Percentiles rank a stretch among this genome's conserved stretches.
phyloP scores from a whole-genome alignment of 1,139 yeast genomes.

The Martiniozyma asiatica region DNA sequence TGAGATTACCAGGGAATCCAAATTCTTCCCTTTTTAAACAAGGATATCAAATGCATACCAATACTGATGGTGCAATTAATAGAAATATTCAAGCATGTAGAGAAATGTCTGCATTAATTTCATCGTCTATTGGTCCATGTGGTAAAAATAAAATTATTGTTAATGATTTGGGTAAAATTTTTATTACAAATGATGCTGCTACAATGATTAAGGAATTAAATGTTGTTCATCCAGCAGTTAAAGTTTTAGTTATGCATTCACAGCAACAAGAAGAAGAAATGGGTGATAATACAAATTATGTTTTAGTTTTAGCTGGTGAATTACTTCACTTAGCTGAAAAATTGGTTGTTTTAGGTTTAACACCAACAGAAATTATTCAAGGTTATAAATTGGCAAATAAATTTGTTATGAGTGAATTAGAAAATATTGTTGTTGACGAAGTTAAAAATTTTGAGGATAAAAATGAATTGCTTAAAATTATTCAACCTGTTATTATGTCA shows the following conservation, averaged over 20 bases:
- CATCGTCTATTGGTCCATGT: slow-evolving; percentile 95
- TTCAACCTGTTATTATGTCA: slow-evolving; percentile 81
- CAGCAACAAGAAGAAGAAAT: slow-evolving; percentile 91
- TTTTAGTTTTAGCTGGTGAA: slow-evolving; percentile 81
- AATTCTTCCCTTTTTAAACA: slow-evolving; percentile 89
- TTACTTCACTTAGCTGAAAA: slow-evolving; percentile 74
- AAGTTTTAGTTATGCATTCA: slow-evolving; percentile 89
- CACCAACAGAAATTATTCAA: slow-evolving; percentile 80
- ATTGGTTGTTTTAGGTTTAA: slow-evolving; percentile 71
- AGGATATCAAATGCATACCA: slow-evolving; percentile 83
- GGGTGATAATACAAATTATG: slow-evolving; percentile 70
- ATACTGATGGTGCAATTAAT: slow-evolving; percentile 88
- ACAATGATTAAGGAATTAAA: slow-evolving; percentile 90
- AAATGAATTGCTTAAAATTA: slow-evolving; percentile 56
- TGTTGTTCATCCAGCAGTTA: slow-evolving; percentile 95
- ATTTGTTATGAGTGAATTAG: slow-evolving; percentile 58
- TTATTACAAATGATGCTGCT: slow-evolving; percentile 93
- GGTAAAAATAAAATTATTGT: slow-evolving; percentile 95
- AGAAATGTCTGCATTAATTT: slow-evolving; percentile 82
- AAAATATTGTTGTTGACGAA: slow-evolving; percentile 49
- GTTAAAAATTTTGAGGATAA: slow-evolving; percentile 47
- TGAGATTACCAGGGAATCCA: slow-evolving; percentile 87
- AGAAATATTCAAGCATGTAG: slow-evolving; percentile 91
- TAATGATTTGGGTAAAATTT: slow-evolving; percentile 69
- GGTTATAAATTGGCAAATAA: slow-evolving; percentile 80